Base-by-base conservation (phyloP, 768 basidiomycete species). In the Trametes cubensis region DNA sequence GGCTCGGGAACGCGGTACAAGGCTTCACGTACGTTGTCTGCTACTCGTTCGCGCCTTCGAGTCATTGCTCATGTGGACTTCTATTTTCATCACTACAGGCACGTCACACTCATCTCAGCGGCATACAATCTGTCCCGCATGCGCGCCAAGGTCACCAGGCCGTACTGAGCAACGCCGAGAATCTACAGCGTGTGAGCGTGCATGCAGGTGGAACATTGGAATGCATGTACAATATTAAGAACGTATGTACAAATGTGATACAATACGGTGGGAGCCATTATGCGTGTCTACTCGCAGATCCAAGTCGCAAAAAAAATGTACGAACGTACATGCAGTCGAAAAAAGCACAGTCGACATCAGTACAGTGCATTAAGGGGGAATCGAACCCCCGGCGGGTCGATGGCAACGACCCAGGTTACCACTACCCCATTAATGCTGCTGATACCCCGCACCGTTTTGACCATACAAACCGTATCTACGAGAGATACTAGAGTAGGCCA, bases 331-430 rank as follows among this genome's bases (percentile, higher is more conserved):
- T n/a, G n/a, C n/a, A n/a, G n/a, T n/a, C n/a, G n/a, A n/a, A n/a
- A n/a, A n/a, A n/a, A n/a, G n/a, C n/a, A n/a, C n/a, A 28, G 28
- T 28, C 28, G 28, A 28, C 28, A 28, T 28, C 4, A 28, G 28
- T 28, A 4, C 28, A 4, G 28, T 87, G 87, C 87, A 88, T 88
- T 86, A 88, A 88, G 86, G 64, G 87, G 86, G 87, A 88, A 88
- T 89, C 85, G 86, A 89, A 89, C 87, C 86, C 86, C 86, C 87
- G 87, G 87, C 87, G 87, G 87, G 85, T 88, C 87, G 86, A 73
- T 73, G 71, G 71, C 71, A 73, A 73, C 71, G 71, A 73, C 71
- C 71, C 71, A 73, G 70, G 71, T 73, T 71, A 73, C 71, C 70
- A 73, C 71, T 73, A 73, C 71, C 71, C 72, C 71, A 71, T 73